These are phyloP conservation scores for Eucalyptus microcorys DNA, from an alignment of 345 rosid species.

Conservation along the genomic window DNA sequence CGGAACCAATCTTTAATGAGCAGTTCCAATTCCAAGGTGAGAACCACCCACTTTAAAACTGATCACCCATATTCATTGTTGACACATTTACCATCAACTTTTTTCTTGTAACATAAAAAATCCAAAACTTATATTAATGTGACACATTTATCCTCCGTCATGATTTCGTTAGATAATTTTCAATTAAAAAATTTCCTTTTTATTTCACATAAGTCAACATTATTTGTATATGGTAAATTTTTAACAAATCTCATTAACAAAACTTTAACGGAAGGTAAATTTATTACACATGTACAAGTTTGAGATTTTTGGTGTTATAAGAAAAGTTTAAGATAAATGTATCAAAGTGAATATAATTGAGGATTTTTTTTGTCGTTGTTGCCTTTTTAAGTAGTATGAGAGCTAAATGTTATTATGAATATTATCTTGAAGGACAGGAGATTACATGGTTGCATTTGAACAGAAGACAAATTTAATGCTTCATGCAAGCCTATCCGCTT, in stretches of 20 bases:
- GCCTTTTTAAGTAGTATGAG: not conserved
- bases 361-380: not conserved
- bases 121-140: no score
- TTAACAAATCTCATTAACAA: no score
- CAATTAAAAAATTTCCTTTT: no score
- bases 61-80: no score
- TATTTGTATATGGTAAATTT: accelerated
- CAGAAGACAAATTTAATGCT: not conserved
- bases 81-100: not conserved
- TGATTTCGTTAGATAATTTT: no score
- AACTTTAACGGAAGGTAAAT: no score
- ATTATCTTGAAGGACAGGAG: not conserved
- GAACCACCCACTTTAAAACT: no score
- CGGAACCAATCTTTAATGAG: accelerated
- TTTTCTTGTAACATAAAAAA: no score
- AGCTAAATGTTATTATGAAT: not conserved
- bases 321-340: no score
- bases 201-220: not conserved
- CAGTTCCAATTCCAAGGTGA: no score
- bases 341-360: no score
- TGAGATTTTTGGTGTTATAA: not conserved
- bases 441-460: not conserved
- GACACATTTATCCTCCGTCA: no score
- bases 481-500: not conserved
- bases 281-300: not conserved